phyloP scores from a whole-genome alignment of 257 asterid species.

The Gynochthodes officinalis region DNA sequence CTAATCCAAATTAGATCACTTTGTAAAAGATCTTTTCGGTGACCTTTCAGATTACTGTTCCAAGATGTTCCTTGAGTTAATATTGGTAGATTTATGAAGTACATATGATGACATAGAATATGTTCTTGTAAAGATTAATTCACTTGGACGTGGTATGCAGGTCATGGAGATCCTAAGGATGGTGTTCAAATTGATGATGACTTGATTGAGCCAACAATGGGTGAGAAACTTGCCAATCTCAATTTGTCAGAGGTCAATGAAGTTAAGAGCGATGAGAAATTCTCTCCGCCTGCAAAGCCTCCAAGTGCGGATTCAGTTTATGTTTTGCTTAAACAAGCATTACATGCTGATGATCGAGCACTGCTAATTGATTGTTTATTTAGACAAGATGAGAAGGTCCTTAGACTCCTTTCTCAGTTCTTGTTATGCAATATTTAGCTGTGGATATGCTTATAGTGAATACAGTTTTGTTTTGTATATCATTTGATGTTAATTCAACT shows the following conservation, averaged over 20 bases:
- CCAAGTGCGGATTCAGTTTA: slow-evolving; percentile 92
- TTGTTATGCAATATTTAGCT: neutral
- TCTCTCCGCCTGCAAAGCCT: slow-evolving; percentile 45
- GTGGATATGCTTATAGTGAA: neutral
- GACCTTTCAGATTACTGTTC: neutral
- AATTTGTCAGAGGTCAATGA: slow-evolving; percentile 40
- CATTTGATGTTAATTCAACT: slow-evolving; percentile 7
- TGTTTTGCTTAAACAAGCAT: slow-evolving; percentile 83
- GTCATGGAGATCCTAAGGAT: slow-evolving; percentile 43
- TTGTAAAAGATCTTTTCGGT: neutral
- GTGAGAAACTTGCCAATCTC: slow-evolving; percentile 77
- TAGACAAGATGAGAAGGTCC: slow-evolving; percentile 90
- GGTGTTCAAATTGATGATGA: slow-evolving; percentile 43
- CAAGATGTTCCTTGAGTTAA: neutral
- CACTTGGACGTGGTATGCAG: slow-evolving; percentile 28
- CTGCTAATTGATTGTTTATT: slow-evolving; percentile 76
- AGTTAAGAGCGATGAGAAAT: slow-evolving; percentile 28
- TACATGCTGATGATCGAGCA: slow-evolving; percentile 78
- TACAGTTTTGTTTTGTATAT: slow-evolving; percentile 4
- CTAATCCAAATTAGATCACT: neutral
- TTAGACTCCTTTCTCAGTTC: slow-evolving; percentile 1
- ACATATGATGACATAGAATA: neutral
- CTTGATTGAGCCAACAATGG: slow-evolving; percentile 82
- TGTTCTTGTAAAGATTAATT: neutral
- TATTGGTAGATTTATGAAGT: neutral